Base-by-base conservation (phyloP, 2,329 filamentous ascomycete species). In the Sphaerostilbella broomeana region DNA sequence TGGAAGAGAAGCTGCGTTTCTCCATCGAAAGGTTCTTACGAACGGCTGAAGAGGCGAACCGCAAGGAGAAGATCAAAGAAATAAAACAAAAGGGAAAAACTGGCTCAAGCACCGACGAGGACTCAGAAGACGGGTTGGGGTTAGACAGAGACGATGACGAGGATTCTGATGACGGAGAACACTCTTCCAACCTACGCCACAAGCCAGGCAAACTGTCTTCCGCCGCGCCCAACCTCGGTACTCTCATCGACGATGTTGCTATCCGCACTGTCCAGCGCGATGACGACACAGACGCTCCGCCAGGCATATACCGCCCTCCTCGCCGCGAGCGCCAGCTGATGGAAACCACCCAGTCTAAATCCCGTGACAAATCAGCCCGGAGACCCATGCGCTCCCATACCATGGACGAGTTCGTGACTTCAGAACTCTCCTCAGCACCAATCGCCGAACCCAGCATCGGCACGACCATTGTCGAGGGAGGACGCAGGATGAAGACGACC, bases 1-100 rank as follows among this genome's bases (percentile, higher is more conserved):
- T 97, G 12, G 94, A 98, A 63, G 83, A 84, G 50, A 85, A 89
- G 52, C 66, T 98, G 46, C 90, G 88, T 50, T 98, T 95, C 63
- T 89, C 95, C 59, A 87, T 98, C 54, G 90, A 97, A 62, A 92
- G 94, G 57, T 88, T 95, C 18, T 72, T 98, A 15, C 84, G 87
- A 47, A 86, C 87, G 0, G 88, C 88, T 24, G 85, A 94, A 45
- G 82, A 90, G 50, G 73, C 77, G 4, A 74, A 81, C 47, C 68
- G 62, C 53, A 35, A 64, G 54, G 61, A 60, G 4, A 63, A 65
- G 30, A 56, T 58, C 2, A 61, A 60, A 8, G 54, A 51, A 5
- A 42, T 19, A 51, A 64, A 52, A 43, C 37, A 26, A 32, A 59
- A 49, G 26, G 51, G 43, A 20, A 41, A 52, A 19, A 49, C 39